phyloP scores from a whole-genome alignment of 2,329 filamentous ascomycete genomes.

The Seiridium unicorne region DNA sequence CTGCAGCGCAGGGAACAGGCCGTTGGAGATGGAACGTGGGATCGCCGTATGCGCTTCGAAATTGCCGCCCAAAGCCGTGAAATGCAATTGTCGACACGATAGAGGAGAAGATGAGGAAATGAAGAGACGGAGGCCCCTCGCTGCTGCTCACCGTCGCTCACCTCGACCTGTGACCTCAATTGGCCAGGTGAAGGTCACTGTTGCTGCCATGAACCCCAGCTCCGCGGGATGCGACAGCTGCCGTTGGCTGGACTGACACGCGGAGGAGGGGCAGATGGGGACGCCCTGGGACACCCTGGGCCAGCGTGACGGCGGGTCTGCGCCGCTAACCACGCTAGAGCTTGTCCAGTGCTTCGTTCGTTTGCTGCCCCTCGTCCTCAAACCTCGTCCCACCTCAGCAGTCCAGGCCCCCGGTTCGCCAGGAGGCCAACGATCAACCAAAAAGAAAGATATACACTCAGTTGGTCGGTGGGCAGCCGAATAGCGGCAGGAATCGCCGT shows the following conservation, averaged over 20 bases:
- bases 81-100: background rate
- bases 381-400: background rate
- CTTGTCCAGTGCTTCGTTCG: conserved; percentile 2
- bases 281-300: background rate
- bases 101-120: background rate
- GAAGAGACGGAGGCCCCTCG: background rate
- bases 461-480: no score
- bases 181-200: background rate
- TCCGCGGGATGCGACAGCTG: background rate
- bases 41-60: background rate
- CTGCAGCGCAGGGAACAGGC: background rate
- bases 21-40: background rate
- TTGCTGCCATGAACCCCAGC: background rate
- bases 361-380: background rate
- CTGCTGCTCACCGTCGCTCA: background rate
- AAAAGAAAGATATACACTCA: background rate
- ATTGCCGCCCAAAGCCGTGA: conserved; percentile 2
- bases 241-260: background rate
- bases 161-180: background rate
- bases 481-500: no score
- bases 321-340: background rate
- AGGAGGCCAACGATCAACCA: background rate
- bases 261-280: background rate
- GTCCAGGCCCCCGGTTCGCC: background rate
- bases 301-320: background rate